Conservation (phyloP, 148 eudicot species). For the Camellia japonica region DNA sequence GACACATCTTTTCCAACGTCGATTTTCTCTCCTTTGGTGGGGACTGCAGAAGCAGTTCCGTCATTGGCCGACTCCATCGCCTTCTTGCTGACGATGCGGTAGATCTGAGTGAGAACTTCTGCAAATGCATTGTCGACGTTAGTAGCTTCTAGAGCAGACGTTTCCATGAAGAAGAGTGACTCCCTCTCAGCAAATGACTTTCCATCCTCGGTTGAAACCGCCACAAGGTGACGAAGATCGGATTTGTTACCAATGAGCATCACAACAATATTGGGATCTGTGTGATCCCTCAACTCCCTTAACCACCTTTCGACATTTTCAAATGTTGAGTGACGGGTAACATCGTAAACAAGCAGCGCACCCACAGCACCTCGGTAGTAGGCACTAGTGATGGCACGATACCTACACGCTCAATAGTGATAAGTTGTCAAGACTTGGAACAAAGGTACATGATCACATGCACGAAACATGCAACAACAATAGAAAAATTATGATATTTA, state of each 20-base stretch:
- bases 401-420: slow-evolving; percentile 10
- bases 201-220: slow-evolving; percentile 62
- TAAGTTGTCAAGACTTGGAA: background rate
- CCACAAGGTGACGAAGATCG: slow-evolving; percentile 66
- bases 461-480: background rate
- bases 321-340: slow-evolving; percentile 34
- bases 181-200: slow-evolving; percentile 58
- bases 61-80: slow-evolving; percentile 60
- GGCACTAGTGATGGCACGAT: slow-evolving; percentile 42
- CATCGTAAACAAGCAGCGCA: slow-evolving; percentile 37
- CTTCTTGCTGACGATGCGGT: slow-evolving; percentile 61
- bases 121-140: slow-evolving; percentile 64
- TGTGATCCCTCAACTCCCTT: slow-evolving; percentile 68
- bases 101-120: slow-evolving; percentile 64
- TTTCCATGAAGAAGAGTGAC: slow-evolving; percentile 68
- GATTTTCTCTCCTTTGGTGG: slow-evolving; percentile 58
- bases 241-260: slow-evolving; percentile 77
- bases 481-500: background rate
- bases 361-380: slow-evolving; percentile 41
- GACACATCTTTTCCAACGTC: slow-evolving; percentile 69
- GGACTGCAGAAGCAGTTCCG: slow-evolving; percentile 42
- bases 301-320: slow-evolving; percentile 52
- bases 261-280: slow-evolving; percentile 69
- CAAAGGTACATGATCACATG: background rate
- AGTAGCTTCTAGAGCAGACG: slow-evolving; percentile 67